Percentiles rank a stretch among this genome's conserved stretches.
Conservation (phyloP, 2,329 filamentous ascomycete species). For the Colletotrichum camelliae region DNA sequence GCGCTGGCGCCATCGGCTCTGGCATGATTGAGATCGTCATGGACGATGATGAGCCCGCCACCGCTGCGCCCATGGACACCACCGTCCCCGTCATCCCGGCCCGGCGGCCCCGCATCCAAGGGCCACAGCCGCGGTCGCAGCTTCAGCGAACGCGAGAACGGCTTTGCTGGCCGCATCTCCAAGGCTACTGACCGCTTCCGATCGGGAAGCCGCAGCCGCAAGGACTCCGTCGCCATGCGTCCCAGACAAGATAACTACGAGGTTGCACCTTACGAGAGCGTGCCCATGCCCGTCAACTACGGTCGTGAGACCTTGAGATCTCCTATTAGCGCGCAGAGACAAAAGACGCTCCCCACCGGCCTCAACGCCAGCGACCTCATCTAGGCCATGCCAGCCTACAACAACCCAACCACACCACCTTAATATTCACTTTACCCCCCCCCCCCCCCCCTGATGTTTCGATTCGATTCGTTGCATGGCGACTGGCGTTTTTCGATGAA, state of each 20-base stretch:
- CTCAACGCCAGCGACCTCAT: constrained; percentile 63
- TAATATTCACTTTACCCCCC: constrained; percentile 19
- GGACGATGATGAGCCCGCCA: constrained; percentile 57
- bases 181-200: constrained; percentile 66
- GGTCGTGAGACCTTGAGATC: constrained; percentile 40
- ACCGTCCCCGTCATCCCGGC: constrained; percentile 50
- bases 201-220: constrained; percentile 62
- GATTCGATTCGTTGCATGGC: constrained; percentile 40
- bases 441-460: constrained; percentile 21
- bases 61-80: constrained; percentile 42
- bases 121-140: constrained; percentile 64
- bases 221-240: constrained; percentile 44
- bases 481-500: constrained; percentile 38
- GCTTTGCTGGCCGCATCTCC: constrained; percentile 58
- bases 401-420: background rate
- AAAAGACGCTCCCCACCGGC: constrained; percentile 52
- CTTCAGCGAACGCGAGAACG: constrained; percentile 50
- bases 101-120: constrained; percentile 45
- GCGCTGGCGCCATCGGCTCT: constrained; percentile 51
- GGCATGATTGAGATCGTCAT: constrained; percentile 71
- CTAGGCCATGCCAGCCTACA: constrained; percentile 29
- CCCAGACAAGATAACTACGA: constrained; percentile 41
- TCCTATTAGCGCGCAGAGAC: constrained; percentile 28
- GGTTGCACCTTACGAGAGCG: constrained; percentile 48
- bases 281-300: constrained; percentile 43